Base-by-base conservation (phyloP, 1,284 basidiomycete species). In the Farysia itapuensis region DNA sequence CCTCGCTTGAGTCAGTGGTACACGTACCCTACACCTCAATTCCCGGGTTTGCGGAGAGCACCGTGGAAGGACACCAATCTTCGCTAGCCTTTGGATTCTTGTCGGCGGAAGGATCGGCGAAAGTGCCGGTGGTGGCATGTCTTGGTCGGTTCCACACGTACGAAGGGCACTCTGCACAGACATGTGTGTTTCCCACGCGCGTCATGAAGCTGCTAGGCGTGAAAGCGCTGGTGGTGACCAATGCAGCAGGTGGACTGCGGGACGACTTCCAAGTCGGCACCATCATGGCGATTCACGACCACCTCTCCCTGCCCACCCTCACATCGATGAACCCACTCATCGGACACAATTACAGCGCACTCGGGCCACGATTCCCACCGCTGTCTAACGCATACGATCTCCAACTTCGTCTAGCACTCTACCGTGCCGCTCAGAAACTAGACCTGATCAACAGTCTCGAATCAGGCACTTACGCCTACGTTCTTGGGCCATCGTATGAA, bases 131-230 rank as follows among this genome's bases (percentile, higher is more conserved):
- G 2, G 87, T 90, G 2, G 88, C 85, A 2, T 90, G 90, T 86
- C 83, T 90, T 18, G 88, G 89, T 58, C 81, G 88, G 65, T 88
- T 90, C 63, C 88, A 90, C 74, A 81, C 84, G 4, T 91, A 90
- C 66, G 88, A 91, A 77, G 89, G 88, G 4, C 84, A 89, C 66
- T 75, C 80, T 16, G 78, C 89, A 20, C 77, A 43, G 6, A 25
- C 47, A 5, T 53, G 54, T 14, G 83, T 85, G 8, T 90, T 87
- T 68, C 88, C 88, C 8, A 84, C 90, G 38, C 82, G 88, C 31
- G 79, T 86, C 6, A 84, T 91, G 82, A 85, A 85, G 18, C 81
- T 80, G 45, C 78, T 91, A 21, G 89, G 89, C 4, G 82, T 89
- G 31, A 82, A 83, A 60, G 80, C 86, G 51, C 74, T 90, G 44